Percentiles rank a stretch among this genome's conserved stretches.
Conservation (phyloP, 805 yeast species). For the Torulaspora quercuum region DNA sequence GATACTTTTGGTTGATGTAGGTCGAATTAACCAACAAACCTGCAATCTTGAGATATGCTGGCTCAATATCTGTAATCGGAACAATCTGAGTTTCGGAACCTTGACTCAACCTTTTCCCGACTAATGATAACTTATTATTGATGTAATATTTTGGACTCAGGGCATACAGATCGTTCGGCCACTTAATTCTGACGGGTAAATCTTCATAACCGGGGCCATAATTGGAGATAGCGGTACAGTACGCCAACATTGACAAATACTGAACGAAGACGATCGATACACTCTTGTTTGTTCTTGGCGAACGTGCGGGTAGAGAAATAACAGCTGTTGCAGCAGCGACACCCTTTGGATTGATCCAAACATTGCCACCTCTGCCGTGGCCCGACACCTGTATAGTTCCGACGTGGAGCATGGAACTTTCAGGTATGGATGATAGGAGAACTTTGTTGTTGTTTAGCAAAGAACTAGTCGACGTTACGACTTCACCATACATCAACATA, state of each 20-base stretch:
- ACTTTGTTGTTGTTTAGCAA: constrained; percentile 69
- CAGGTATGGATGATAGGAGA: constrained; percentile 49
- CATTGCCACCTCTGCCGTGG: constrained; percentile 90
- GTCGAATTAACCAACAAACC: constrained; percentile 85
- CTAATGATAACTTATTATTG: constrained; percentile 25
- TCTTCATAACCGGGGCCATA: constrained; percentile 63
- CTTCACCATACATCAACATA: constrained; percentile 73
- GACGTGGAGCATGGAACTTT: constrained; percentile 36
- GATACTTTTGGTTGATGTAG: constrained; percentile 54
- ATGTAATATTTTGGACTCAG: constrained; percentile 58
- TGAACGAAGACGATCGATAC: constrained; percentile 79
- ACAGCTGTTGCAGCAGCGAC: constrained; percentile 79
- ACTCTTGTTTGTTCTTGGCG: constrained; percentile 43
- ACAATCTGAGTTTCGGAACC: constrained; percentile 32
- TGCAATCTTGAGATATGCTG: constrained; percentile 69
- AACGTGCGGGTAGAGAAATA: constrained; percentile 46
- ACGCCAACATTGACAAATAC: constrained; percentile 77
- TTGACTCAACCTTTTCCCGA: constrained; percentile 24
- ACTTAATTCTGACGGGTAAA: constrained; percentile 77
- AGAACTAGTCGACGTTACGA: constrained; percentile 81
- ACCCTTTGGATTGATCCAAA: constrained; percentile 94
- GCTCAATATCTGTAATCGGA: constrained; percentile 52
- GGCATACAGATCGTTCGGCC: constrained; percentile 95
- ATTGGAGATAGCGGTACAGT: constrained; percentile 67
- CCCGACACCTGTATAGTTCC: constrained; percentile 89